Conservation (phyloP, 2,329 filamentous ascomycete species). For the Fusarium coicis region DNA sequence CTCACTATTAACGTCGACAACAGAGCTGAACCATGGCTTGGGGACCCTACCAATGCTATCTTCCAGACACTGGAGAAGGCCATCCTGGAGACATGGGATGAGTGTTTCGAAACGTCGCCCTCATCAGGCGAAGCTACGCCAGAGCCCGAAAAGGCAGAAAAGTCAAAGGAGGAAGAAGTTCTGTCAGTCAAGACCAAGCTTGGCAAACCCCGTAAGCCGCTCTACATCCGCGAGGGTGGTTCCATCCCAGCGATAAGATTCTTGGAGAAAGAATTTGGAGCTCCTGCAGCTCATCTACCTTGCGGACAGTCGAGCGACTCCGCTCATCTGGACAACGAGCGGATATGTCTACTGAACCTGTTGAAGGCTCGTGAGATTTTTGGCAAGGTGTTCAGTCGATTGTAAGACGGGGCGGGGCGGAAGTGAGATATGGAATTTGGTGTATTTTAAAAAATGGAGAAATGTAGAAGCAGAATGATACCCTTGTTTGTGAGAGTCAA, state of each 20-base stretch:
- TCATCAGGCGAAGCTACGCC: slow-evolving; percentile 26
- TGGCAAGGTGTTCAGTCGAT: slow-evolving; percentile 79
- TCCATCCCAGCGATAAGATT: slow-evolving; percentile 96
- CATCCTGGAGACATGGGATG: slow-evolving; percentile 85
- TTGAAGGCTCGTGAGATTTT: slow-evolving; percentile 95
- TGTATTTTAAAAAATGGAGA: slow-evolving; percentile 7
- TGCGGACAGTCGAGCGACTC: slow-evolving; percentile 95
- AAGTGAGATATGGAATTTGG: slow-evolving; percentile 4
- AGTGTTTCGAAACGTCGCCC: slow-evolving; percentile 52
- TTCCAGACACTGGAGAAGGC: slow-evolving; percentile 89
- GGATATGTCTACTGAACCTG: slow-evolving; percentile 87
- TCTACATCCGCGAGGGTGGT: slow-evolving; percentile 96
- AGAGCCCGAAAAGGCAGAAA: slow-evolving; percentile 22
- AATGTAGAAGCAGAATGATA: slow-evolving; percentile 32
- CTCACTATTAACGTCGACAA: slow-evolving; percentile 89
- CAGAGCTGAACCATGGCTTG: slow-evolving; percentile 94
- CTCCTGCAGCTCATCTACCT: slow-evolving; percentile 90
- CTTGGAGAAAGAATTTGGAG: slow-evolving; percentile 91
- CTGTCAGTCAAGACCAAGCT: slow-evolving; percentile 28
- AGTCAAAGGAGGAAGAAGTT: slow-evolving; percentile 29
- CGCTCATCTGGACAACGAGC: slow-evolving; percentile 94
- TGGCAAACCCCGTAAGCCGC: slow-evolving; percentile 67
- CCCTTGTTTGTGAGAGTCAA: slow-evolving; percentile 9
- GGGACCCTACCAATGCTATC: slow-evolving; percentile 89
- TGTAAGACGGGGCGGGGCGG: slow-evolving; percentile 51